A percentile compares a stretch with the other conserved stretches of the same genome.
phyloP scores from a whole-genome alignment of 78 protist genomes.

The Fonticula alba region DNA sequence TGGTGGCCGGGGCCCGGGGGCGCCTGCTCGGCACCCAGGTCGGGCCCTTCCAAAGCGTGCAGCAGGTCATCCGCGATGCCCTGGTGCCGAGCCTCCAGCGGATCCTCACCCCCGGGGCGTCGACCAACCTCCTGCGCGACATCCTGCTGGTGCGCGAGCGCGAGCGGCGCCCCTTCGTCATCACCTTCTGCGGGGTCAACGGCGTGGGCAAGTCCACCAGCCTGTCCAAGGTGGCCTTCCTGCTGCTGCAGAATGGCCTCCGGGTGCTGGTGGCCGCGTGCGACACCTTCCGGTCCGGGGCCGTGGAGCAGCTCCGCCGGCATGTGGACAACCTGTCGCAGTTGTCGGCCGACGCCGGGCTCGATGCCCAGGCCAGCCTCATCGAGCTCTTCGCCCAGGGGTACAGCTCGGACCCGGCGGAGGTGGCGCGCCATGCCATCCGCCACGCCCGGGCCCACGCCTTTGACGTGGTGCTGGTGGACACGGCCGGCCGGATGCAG shows the following conservation, averaged over 20 bases:
- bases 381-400: conserved; percentile 62
- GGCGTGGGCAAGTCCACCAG: conserved; percentile 89
- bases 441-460: conserved; percentile 22
- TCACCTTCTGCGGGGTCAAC: conserved; percentile 71
- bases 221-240: conserved; percentile 68
- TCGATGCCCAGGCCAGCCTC: too few relatives aligned
- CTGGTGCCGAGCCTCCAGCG: conserved; percentile 54
- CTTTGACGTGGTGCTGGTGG: conserved; percentile 79
- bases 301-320: conserved; percentile 87
- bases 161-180: not conserved
- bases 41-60: too few relatives aligned
- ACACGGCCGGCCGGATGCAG: conserved; percentile 98
- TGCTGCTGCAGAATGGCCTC: conserved; percentile 49
- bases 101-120: conserved; percentile 78
- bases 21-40: too few relatives aligned
- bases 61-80: too few relatives aligned
- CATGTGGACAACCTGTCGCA: too few relatives aligned
- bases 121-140: conserved; percentile 55
- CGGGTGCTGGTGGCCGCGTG: conserved; percentile 91
- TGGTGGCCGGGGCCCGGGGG: too few relatives aligned
- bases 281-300: conserved; percentile 98
- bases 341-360: too few relatives aligned
- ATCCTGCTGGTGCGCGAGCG: conserved; percentile 10
- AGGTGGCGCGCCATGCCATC: conserved; percentile 72
- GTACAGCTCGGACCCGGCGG: conserved; percentile 80